These are phyloP conservation scores for Cynanchum wilfordii DNA, from an alignment of 257 asterid species.

Conservation along the genomic window DNA sequence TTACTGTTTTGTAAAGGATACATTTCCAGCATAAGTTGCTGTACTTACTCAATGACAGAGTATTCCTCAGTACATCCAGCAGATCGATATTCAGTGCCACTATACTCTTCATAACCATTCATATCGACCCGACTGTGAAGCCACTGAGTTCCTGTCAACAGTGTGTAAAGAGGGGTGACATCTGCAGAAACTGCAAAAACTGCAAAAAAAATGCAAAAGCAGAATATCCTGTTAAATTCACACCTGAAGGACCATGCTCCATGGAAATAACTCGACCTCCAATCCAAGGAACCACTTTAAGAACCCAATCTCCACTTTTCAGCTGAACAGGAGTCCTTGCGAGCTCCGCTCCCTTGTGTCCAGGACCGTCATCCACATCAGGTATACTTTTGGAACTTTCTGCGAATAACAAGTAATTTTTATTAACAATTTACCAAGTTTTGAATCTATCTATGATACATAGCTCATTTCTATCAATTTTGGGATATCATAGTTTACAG, in stretches of 20 bases:
- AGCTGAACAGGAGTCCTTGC: constrained; percentile 66
- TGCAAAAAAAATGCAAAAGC: not conserved
- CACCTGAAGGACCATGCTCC: constrained; percentile 90
- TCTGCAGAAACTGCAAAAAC: not conserved
- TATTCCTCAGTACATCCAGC: constrained; percentile 94
- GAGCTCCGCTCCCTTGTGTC: constrained; percentile 71
- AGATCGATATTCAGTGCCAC: constrained; percentile 75
- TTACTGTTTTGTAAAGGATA: not conserved
- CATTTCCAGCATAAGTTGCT: not conserved
- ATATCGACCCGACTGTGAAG: constrained; percentile 86
- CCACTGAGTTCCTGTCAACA: constrained; percentile 81
- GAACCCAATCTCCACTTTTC: constrained; percentile 81
- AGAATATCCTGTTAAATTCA: not conserved
- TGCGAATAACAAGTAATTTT: constrained; percentile 32
- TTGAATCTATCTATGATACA: not conserved
- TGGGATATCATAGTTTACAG: not conserved
- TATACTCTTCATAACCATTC: constrained; percentile 90
- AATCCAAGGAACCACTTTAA: constrained; percentile 88
- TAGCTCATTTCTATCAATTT: not conserved
- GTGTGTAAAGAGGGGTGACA: not conserved
- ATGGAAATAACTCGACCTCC: constrained; percentile 94
- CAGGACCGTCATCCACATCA: constrained; percentile 47
- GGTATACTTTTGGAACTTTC: constrained; percentile 66
- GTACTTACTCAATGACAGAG: constrained; percentile 69
- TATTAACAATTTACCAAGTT: not conserved